Conservation (phyloP, 148 eudicot genomes). For the Chenopodium quinoa region DNA sequence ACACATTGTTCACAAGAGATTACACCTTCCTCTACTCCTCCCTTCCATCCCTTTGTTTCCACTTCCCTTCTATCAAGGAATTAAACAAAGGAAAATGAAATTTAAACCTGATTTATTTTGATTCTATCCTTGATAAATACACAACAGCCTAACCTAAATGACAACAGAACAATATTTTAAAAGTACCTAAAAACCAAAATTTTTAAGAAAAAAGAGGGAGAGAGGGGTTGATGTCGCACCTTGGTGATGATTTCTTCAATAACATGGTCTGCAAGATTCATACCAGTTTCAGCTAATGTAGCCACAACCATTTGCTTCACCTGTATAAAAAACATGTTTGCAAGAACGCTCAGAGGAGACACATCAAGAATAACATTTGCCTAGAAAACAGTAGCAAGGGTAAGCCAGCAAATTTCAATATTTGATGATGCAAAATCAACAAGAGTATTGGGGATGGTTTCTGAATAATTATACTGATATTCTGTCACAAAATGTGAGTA, state of each 20-base stretch:
- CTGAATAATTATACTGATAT: neutral
- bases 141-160: neutral
- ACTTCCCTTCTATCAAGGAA: neutral
- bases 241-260: conserved; percentile 87
- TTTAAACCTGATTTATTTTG: neutral
- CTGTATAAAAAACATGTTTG: conserved; percentile 29
- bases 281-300: conserved; percentile 90
- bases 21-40: neutral
- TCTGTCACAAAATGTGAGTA: too few relatives aligned
- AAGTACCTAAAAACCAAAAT: neutral
- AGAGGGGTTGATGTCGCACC: conserved; percentile 39
- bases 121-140: too few relatives aligned
- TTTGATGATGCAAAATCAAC: neutral
- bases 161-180: neutral
- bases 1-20: neutral
- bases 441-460: neutral
- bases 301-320: conserved; percentile 98
- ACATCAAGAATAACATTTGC: neutral
- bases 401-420: neutral
- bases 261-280: conserved; percentile 88
- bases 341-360: neutral
- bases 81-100: neutral
- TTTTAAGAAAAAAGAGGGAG: neutral
- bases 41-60: neutral
- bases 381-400: neutral